A percentile compares a stretch with the other conserved stretches of the same genome.
Evolutionary conservation across 805 yeast species (phyloP).

Genomic region (Kurtzmaniella fragi): DNA sequence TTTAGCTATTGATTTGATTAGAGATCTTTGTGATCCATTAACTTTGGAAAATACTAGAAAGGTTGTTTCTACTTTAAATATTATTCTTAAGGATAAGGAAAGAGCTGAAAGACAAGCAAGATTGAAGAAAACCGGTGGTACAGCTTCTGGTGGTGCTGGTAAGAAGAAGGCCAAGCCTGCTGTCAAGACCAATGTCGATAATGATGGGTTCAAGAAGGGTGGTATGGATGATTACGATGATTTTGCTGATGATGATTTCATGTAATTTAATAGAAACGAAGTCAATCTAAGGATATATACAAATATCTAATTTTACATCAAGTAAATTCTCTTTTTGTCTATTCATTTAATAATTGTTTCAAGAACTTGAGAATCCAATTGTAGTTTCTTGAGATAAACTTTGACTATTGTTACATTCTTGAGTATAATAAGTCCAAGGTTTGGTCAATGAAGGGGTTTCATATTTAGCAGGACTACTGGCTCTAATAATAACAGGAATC

Average conservation of each 20-base stretch:
- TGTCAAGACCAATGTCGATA: slow-evolving; percentile 54
- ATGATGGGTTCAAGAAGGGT: slow-evolving; percentile 56
- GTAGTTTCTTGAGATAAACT: no score
- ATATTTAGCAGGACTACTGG: slow-evolving; percentile 9
- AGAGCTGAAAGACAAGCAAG: slow-evolving; percentile 87
- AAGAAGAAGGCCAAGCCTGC: slow-evolving; percentile 87
- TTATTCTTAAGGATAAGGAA: slow-evolving; percentile 77
- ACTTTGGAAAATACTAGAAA: slow-evolving; percentile 78
- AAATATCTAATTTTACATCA: no score
- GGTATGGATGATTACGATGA: slow-evolving; percentile 44
- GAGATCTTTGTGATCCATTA: slow-evolving; percentile 81
- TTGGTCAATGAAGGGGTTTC: slow-evolving; percentile 3
- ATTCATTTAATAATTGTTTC: no score
- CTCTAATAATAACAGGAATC: slow-evolving; percentile 22
- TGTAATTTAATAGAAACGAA: slow-evolving; percentile 37
- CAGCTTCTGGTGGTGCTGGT: slow-evolving; percentile 90
- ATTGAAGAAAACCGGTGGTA: slow-evolving; percentile 75
- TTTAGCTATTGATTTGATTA: slow-evolving; percentile 77
- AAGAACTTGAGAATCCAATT: no score
- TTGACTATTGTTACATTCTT: background rate
- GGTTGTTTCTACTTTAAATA: slow-evolving; percentile 78
- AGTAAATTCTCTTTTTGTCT: no score
- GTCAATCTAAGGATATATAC: background rate
- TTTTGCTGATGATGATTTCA: slow-evolving; percentile 77
- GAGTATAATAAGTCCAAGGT: slow-evolving; percentile 2